Percentiles rank a stretch among this genome's conserved stretches.
These are phyloP conservation scores for Solanum arcanum DNA, from an alignment of 257 asterid genomes.

Conservation along the genomic window DNA sequence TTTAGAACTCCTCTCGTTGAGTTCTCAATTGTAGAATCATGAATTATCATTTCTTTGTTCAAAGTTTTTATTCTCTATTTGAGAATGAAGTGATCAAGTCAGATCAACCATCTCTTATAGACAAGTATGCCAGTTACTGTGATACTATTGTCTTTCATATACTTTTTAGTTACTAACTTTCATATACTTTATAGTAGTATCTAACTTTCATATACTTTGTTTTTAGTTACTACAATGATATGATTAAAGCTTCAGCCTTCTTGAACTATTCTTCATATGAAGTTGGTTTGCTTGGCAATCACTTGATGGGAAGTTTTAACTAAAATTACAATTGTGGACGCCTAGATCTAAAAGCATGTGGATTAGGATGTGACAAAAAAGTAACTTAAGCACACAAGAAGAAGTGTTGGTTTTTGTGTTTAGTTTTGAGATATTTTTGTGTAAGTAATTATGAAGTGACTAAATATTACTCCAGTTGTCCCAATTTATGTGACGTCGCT, in stretches of 20 bases:
- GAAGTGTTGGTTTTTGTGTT: neutral
- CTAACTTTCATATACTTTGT: neutral
- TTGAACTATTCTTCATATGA: neutral
- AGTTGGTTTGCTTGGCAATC: neutral
- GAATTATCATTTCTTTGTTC: neutral
- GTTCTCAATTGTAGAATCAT: neutral
- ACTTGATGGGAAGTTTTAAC: neutral
- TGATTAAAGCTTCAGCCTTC: neutral
- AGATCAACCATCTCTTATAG: slow-evolving; percentile 21
- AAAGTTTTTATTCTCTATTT: slow-evolving; percentile 22
- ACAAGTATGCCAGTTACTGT: slow-evolving; percentile 14
- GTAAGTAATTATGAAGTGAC: neutral
- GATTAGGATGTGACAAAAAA: neutral
- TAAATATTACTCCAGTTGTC: neutral
- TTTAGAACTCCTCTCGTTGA: neutral
- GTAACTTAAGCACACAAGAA: neutral
- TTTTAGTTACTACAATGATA: neutral
- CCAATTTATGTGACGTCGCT: neutral
- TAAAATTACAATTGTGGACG: neutral
- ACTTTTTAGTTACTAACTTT: too few species aligned
- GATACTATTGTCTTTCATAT: neutral
- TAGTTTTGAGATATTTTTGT: neutral
- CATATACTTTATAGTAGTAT: too few species aligned
- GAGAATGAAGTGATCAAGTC: slow-evolving; percentile 24
- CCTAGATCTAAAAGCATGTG: neutral